Evolutionary conservation across 2,329 filamentous ascomycete genomes (phyloP).

Genomic region (Pseudogymnoascus sp.): DNA sequence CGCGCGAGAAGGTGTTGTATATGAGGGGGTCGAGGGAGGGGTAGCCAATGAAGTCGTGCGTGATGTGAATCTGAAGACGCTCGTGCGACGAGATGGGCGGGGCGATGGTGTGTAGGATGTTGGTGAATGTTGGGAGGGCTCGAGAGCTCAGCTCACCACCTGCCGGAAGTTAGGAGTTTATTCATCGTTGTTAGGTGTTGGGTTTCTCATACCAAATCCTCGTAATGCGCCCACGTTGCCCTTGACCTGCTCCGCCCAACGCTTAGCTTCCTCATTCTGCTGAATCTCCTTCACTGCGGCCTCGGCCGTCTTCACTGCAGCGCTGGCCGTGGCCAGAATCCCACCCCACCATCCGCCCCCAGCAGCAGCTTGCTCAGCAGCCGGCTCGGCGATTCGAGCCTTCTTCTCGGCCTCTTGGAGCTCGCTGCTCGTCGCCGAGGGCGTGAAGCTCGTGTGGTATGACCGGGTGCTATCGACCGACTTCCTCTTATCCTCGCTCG

Average conservation of each 20-base stretch:
- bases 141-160: constrained; percentile 79
- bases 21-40: constrained; percentile 89
- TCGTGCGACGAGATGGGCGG: constrained; percentile 96
- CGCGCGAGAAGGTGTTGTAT: constrained; percentile 81
- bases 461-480: constrained; percentile 69
- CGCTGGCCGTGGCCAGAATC: constrained; percentile 63
- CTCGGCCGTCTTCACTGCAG: constrained; percentile 88
- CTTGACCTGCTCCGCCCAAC: constrained; percentile 89
- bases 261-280: constrained; percentile 90
- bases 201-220: constrained; percentile 53
- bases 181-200: neutral
- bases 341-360: constrained; percentile 85
- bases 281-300: constrained; percentile 90
- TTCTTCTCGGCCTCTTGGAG: constrained; percentile 49
- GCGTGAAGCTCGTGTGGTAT: constrained; percentile 62
- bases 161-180: constrained; percentile 31
- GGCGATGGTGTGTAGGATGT: constrained; percentile 87
- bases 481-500: constrained; percentile 68
- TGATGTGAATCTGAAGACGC: constrained; percentile 92
- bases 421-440: constrained; percentile 45
- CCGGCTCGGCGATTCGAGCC: constrained; percentile 37
- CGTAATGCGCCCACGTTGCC: constrained; percentile 76
- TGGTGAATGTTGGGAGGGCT: constrained; percentile 88
- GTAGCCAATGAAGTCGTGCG: constrained; percentile 90
- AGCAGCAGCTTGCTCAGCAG: constrained; percentile 21